Base-by-base conservation (phyloP, 352 stramenopile genomes). In the Pseudoperonospora humuli region DNA sequence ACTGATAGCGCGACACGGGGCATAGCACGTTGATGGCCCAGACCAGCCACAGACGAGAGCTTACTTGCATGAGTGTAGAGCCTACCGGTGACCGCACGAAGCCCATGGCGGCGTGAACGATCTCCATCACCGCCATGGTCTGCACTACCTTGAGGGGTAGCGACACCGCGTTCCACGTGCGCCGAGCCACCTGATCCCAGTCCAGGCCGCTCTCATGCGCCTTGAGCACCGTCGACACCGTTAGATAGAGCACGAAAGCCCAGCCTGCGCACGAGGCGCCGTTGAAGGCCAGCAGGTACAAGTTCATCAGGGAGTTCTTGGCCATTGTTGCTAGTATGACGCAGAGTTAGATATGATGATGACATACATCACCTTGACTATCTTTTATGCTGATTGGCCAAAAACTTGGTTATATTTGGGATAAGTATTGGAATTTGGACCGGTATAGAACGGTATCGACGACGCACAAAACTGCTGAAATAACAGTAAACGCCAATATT, bases 71-170 rank as follows among this genome's bases (percentile, higher is more conserved):
- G 35, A 96, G 57, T 14, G 85, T 95, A 0, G 95, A 98, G 26
- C 93, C 68, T 34, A 98, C 60, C 3, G 95, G 95, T 28, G 91
- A 98, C 54, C 92, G 92, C 27, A 99, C 96, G 34, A 99, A 77
- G 29, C 95, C 89, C 10, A 98, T 23, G 2, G 90, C 74, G 7
- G 94, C 82, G 83, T 99, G 95, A 41, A 98, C 54, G 45, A 99
- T 95, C 70, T 99, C 95, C 41, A 99, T 75, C 5, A 96, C 48
- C 10, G 95, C 95, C 39, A 95, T 82, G 15, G 84, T 95, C 71
- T 99, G 96, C 45, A 97, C 87, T 31, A 86, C 56, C 54, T 86
- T 77, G 32, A 92, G 67, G 23, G 70, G 69, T 25, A 67, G 46
- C 14, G 60, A 64, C 23, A 91, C 75, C 14, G 68, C 48, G 39